A percentile compares a stretch with the other conserved stretches of the same genome.
Conservation (phyloP, 352 stramenopile genomes). For the Phytophthora megakarya region DNA sequence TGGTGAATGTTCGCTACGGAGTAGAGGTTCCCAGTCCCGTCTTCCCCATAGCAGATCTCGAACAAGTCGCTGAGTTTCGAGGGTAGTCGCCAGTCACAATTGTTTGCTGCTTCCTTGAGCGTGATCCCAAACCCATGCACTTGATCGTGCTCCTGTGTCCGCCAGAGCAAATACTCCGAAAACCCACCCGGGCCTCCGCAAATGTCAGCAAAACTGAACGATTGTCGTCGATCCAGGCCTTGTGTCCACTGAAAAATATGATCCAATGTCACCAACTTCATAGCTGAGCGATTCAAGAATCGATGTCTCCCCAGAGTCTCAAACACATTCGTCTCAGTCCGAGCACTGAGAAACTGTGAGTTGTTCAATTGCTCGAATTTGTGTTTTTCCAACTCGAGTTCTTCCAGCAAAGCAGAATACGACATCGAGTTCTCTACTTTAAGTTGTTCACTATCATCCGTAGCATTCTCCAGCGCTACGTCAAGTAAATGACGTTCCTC, state of each 20-base stretch:
- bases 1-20: slow-evolving; percentile 52
- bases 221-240: background rate
- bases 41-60: slow-evolving; percentile 61
- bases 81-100: slow-evolving; percentile 57
- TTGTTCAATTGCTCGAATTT: slow-evolving; percentile 47
- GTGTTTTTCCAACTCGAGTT: slow-evolving; percentile 45
- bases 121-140: slow-evolving; percentile 70
- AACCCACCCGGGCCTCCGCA: slow-evolving; percentile 83
- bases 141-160: background rate
- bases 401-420: slow-evolving; percentile 30
- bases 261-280: slow-evolving; percentile 84
- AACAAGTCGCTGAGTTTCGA: slow-evolving; percentile 26
- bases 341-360: slow-evolving; percentile 44
- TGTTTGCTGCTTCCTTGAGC: slow-evolving; percentile 44
- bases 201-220: slow-evolving; percentile 74
- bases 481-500: slow-evolving; percentile 1
- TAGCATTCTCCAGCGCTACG: slow-evolving; percentile 5
- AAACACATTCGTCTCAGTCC: slow-evolving; percentile 54
- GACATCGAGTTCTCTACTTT: slow-evolving; percentile 2
- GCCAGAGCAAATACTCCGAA: slow-evolving; percentile 81
- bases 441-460: background rate
- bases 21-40: slow-evolving; percentile 80
- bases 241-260: slow-evolving; percentile 61
- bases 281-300: slow-evolving; percentile 82
- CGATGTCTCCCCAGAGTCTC: slow-evolving; percentile 59